Base-by-base conservation (phyloP, 352 stramenopile genomes). In the Phytophthora hybrid region DNA sequence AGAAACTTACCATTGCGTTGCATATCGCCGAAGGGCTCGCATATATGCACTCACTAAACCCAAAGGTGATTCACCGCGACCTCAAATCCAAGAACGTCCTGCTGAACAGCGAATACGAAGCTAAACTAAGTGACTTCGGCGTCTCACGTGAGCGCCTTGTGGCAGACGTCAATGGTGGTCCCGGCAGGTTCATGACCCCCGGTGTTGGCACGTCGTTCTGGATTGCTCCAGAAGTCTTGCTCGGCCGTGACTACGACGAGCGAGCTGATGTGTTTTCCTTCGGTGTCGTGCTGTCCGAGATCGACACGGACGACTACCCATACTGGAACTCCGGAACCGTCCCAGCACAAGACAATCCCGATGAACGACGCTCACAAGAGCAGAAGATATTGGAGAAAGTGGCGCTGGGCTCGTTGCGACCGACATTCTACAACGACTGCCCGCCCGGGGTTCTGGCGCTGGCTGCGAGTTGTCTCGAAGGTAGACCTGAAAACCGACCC, bases 61-160 rank as follows among this genome's bases (percentile, higher is more conserved):
- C 86, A 10, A 89, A 85, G 53, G 73, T 93, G 9, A 93, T 95
- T 69, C 89, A 95, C 47, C 85, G 89, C 37, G 89, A 95, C 46
- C 79, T 95, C 59, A 95, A 95, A 72, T 83, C 80, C 23, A 93
- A 89, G 73, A 95, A 95, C 54, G 82, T 95, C 55, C 66, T 95
- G 44, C 69, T 95, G 16, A 82, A 88, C 62, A 60, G 64, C 10
- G 73, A 85, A 9, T 79, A 87, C 66, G 75, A 91, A 9, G 86
- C 86, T 16, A 94, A 94, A 31, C 74, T 94, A 18, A 94, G 83
- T 44, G 88, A 94, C 63, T 95, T 95, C 78, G 86, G 86, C 10
- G 81, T 92, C 32, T 91, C 84, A 1, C 82, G 86, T 26, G 76
- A 90, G 44, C 78, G 72, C 10, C 49, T 62, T 49, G 53, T 77